phyloP scores from a whole-genome alignment of 148 eudicot genomes.

The Silene latifolia region DNA sequence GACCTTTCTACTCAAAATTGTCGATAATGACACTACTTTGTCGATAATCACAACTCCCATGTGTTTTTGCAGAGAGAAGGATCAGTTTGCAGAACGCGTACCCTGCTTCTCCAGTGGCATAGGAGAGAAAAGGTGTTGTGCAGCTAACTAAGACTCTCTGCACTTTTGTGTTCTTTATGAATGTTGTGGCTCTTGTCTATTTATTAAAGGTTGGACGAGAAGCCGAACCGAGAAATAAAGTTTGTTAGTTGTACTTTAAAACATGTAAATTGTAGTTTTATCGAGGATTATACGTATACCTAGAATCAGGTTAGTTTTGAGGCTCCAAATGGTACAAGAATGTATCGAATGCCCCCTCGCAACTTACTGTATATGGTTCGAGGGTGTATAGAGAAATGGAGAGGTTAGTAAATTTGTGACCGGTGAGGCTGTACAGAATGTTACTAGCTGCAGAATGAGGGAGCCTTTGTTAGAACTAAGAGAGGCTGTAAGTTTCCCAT shows the following conservation, averaged over 20 bases:
- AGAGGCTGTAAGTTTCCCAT: slow-evolving; percentile 43
- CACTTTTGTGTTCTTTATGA: slow-evolving; percentile 22
- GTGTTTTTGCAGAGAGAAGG: slow-evolving; percentile 58
- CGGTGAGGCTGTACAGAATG: slow-evolving; percentile 39
- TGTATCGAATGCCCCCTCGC: slow-evolving; percentile 27
- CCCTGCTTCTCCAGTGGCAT: slow-evolving; percentile 27
- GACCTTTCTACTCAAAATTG: too few relatives aligned
- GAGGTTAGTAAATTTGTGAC: slow-evolving; percentile 34
- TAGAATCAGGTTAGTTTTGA: slow-evolving; percentile 38
- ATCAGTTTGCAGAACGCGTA: slow-evolving; percentile 47
- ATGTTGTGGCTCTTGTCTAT: slow-evolving; percentile 32
- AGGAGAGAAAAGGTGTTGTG: slow-evolving; percentile 47
- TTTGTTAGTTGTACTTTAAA: slow-evolving; percentile 40
- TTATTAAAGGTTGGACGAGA: slow-evolving; percentile 33
- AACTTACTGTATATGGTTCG: slow-evolving; percentile 28
- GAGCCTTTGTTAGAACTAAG: slow-evolving; percentile 35
- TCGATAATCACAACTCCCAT: neutral
- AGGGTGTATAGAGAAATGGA: slow-evolving; percentile 36
- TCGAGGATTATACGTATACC: slow-evolving; percentile 30
- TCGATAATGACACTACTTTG: too few relatives aligned
- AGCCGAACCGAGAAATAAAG: slow-evolving; percentile 31
- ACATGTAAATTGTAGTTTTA: slow-evolving; percentile 46
- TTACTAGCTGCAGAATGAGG: slow-evolving; percentile 40
- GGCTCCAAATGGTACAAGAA: slow-evolving; percentile 36
- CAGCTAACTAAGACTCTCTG: slow-evolving; percentile 61